Base-by-base conservation (phyloP, 768 basidiomycete genomes). In the Hortiboletus flavorubellus region DNA sequence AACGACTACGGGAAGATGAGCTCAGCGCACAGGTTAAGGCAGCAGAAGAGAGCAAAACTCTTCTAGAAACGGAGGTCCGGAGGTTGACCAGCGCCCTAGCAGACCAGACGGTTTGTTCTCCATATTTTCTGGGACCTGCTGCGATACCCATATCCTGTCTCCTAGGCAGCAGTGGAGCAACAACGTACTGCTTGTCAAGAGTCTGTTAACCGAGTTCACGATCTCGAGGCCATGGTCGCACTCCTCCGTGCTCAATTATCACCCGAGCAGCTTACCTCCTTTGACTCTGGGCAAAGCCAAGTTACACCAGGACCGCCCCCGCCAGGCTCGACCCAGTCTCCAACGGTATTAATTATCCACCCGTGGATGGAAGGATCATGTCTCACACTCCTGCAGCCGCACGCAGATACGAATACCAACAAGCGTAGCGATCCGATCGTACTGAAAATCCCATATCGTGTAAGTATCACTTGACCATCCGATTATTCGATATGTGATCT, bases 381-480 rank as follows among this genome's bases (percentile, higher is more conserved):
- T 49, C 66, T 63, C 30, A 66, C 39, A 21, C 29, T 3, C 21
- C 3, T 38, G 31, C 38, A 67, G 64, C 51, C 53, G 5, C 51
- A 30, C 10, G 8, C 55, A 46, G 55, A 59, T 29, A 12, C 51
- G 7, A 51, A 35, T 11, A 2, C 56, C 14, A 48, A 49, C 44
- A 67, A 54, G 37, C 61, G 61, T n/a, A 63, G 29, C 38, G 66
- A 67, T 5, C 38, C 50, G 59, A 63, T 68, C 41, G 21, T 63
- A 8, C 41, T 64, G 33, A 66, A 58, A 55, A 67, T 68, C 0
- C 65, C 65, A 34, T 59, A 38, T 46, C 64, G 53, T 21, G 65
- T 68, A 23, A 57, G 61, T 48, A 29, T 40, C 42, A 33, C 18
- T 39, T 23, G 4, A 4, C 30, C 16, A 3, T 47, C 34, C 51